Evolutionary conservation across 2,329 filamentous ascomycete species (phyloP).

Genomic region (Penicillium occitanis): DNA sequence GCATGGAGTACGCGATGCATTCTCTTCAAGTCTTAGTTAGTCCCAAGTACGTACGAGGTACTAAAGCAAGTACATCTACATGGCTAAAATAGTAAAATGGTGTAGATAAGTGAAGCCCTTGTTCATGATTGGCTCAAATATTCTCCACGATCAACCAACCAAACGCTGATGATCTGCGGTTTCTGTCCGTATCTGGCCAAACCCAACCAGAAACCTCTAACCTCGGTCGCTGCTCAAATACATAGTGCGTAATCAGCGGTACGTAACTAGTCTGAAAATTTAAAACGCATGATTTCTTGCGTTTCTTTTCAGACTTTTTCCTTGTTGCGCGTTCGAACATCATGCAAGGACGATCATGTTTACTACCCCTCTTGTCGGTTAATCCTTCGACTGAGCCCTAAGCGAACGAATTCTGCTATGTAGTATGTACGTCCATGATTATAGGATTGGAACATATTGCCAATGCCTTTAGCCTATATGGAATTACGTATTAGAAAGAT

Average conservation of each 20-base stretch:
- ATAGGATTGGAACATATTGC: not conserved
- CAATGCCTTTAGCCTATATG: not conserved
- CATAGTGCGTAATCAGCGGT: not conserved
- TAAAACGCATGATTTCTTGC: not conserved
- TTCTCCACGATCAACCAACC: not conserved
- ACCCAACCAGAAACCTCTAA: too few relatives aligned
- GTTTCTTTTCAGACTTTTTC: not conserved
- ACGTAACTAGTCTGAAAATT: not conserved
- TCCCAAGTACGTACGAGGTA: not conserved
- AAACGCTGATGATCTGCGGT: not conserved
- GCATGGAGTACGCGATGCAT: not conserved
- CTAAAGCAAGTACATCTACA: not conserved
- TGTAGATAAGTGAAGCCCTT: not conserved
- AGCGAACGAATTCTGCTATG: not conserved
- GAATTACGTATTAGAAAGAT: not conserved
- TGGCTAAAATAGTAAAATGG: not conserved
- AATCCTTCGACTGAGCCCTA: not conserved
- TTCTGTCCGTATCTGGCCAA: not conserved
- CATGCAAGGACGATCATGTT: slow-evolving; percentile 17
- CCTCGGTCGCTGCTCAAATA: not conserved
- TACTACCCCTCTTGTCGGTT: slow-evolving; percentile 4
- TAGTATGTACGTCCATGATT: not conserved
- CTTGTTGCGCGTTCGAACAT: not conserved
- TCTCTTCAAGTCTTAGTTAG: not conserved
- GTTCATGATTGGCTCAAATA: not conserved